phyloP scores from a whole-genome alignment of 331 rosid genomes.

The Rhamnella rubrinervis region DNA sequence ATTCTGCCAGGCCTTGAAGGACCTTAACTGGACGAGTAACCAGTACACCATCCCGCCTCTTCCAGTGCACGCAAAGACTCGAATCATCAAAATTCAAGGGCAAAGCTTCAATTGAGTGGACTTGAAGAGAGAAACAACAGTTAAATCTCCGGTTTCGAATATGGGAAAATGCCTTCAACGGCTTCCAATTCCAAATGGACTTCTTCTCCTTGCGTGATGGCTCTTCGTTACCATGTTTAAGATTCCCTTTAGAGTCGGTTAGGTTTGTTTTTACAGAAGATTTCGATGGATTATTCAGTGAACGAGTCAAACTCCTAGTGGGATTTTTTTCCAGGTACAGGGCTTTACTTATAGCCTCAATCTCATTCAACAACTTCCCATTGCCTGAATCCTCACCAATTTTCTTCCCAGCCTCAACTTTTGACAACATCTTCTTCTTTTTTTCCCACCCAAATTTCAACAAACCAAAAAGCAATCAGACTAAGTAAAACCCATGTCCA shows the following conservation, averaged over 20 bases:
- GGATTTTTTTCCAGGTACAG: constrained; percentile 51
- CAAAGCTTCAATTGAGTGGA: constrained; percentile 67
- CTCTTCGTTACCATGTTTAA: constrained; percentile 40
- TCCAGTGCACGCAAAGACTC: constrained; percentile 74
- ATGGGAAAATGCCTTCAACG: constrained; percentile 58
- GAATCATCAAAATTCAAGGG: constrained; percentile 43
- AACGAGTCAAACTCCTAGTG: constrained; percentile 38
- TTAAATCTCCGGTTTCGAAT: constrained; percentile 54
- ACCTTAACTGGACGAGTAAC: constrained; percentile 65
- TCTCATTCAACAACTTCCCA: constrained; percentile 72
- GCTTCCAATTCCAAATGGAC: constrained; percentile 81
- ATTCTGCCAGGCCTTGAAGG: constrained; percentile 45
- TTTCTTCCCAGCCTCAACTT: constrained; percentile 60
- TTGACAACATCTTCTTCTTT: constrained; percentile 59
- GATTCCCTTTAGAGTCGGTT: constrained; percentile 45
- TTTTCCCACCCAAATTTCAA: constrained; percentile 15
- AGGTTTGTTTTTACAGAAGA: constrained; percentile 37
- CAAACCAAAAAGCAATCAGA: constrained; percentile 8
- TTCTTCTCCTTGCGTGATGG: constrained; percentile 66
- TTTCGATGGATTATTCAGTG: constrained; percentile 33
- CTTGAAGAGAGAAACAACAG: constrained; percentile 69
- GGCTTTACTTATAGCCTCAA: constrained; percentile 80
- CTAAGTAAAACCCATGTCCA: constrained; percentile 21
- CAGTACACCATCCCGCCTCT: constrained; percentile 54
- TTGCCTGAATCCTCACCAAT: constrained; percentile 48